Evolutionary conservation across 2,329 filamentous ascomycete genomes (phyloP).

Genomic region (Botrytis cinerea): DNA sequence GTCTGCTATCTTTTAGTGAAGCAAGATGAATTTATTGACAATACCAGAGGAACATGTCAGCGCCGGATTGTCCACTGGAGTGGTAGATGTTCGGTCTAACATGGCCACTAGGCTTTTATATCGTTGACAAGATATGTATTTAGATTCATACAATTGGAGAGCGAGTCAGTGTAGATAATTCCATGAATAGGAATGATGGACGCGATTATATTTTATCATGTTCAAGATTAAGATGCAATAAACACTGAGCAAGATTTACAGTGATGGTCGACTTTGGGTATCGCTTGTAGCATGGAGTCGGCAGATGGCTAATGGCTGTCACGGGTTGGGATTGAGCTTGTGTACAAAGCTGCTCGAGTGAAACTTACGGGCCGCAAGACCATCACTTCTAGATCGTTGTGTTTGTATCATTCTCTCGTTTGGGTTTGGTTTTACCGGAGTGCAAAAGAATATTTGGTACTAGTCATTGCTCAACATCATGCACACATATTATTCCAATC

Average conservation of each 20-base stretch:
- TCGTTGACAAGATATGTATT: not conserved
- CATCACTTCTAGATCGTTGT: not conserved
- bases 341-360: not conserved
- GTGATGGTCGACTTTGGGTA: not conserved
- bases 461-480: not conserved
- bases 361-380: not conserved
- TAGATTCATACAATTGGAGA: not conserved
- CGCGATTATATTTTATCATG: not conserved
- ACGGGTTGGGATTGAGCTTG: not conserved
- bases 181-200: not conserved
- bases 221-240: not conserved
- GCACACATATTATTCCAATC: not conserved
- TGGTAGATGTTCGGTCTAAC: not conserved
- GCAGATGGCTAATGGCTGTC: not conserved
- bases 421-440: not conserved
- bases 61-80: not conserved
- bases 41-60: not conserved
- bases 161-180: not conserved
- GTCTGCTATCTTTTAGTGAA: not conserved
- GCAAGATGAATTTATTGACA: not conserved
- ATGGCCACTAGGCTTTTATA: not conserved
- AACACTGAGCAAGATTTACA: not conserved
- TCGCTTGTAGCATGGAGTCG: not conserved
- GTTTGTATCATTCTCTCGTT: not conserved
- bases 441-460: not conserved